Evolutionary conservation across 345 rosid genomes (phyloP), one percentile per base, ranked within the genome.

Genomic region (Excoecaria agallocha): DNA sequence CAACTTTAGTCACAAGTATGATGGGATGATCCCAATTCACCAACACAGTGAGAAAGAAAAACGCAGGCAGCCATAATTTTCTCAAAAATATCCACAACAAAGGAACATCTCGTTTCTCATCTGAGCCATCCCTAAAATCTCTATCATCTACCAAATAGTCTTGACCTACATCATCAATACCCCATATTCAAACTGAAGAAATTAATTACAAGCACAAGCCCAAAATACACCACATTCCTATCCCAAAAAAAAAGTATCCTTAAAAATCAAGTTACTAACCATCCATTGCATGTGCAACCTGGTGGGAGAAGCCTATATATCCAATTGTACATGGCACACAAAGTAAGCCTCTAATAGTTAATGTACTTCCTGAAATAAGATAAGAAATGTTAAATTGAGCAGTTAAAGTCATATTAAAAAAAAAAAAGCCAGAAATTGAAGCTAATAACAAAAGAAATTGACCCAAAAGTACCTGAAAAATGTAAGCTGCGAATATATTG

Each of bases 61-160:
- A 73, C 35, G 75, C 67, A 1, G 87, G 87, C 19, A 86, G 73
- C 88, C 87, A 88, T 25, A 86, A 60, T 79, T 81, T 88, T 71
- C 81, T 75, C n/a, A 78, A 62, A 57, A 74, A 54, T 15, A 63
- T 59, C 83, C 83, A 78, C n/a, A 80, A 63, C 38, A 78, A 35
- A 65, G 51, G 80, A 17, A 55, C 66, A 83, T 78, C 70, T 52
- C 76, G 72, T 49, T 68, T 82, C 39, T 12, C 58, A 12, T 75
- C 74, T 12, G 76, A 67, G 41, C 62, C 78, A 71, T 54, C 82
- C 3, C n/a, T 64, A 60, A 54, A 63, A 8, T 78, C 74, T 57
- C 76, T 60, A 46, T 71, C 76, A 78, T 75, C 86, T 43, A 78
- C 60, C 73, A 55, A 80, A 70, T 83, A 58, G 38, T 82, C 83